Conservation (phyloP, 225 moss, liverwort and hornwort species). For the Pseudisothecium myosuroides region DNA sequence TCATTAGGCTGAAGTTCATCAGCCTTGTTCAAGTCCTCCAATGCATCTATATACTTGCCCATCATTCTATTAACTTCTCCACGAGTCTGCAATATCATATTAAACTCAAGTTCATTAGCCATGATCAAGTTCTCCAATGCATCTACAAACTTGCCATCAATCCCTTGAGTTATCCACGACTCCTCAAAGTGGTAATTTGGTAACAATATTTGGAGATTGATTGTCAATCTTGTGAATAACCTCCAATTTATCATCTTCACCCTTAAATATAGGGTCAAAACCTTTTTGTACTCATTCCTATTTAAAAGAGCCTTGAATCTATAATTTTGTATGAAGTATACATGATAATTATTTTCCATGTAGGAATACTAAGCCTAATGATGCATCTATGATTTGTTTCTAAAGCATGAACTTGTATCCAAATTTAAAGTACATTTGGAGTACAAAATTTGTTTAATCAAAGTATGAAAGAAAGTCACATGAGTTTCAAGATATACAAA, state of each 20-base stretch:
- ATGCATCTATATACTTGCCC: not conserved
- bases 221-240: not conserved
- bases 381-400: not conserved
- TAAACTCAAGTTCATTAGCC: rapidly evolving
- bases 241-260: not conserved
- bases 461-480: not conserved
- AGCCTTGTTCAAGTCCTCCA: not conserved
- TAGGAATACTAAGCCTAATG: rapidly evolving
- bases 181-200: not conserved
- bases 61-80: not conserved
- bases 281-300: not conserved
- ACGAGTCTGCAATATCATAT: not conserved
- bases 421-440: not conserved
- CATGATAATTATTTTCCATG: not conserved
- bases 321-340: too few species aligned
- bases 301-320: not conserved
- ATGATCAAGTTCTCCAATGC: not conserved
- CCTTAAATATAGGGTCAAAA: not conserved
- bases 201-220: not conserved
- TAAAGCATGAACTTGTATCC: not conserved
- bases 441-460: not conserved
- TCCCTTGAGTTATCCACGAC: rapidly evolving
- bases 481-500: not conserved
- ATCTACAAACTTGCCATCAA: not conserved
- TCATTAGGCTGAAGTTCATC: too few species aligned